Base-by-base conservation (phyloP, 805 yeast genomes). In the Yamadazyma paraphyllophila region DNA sequence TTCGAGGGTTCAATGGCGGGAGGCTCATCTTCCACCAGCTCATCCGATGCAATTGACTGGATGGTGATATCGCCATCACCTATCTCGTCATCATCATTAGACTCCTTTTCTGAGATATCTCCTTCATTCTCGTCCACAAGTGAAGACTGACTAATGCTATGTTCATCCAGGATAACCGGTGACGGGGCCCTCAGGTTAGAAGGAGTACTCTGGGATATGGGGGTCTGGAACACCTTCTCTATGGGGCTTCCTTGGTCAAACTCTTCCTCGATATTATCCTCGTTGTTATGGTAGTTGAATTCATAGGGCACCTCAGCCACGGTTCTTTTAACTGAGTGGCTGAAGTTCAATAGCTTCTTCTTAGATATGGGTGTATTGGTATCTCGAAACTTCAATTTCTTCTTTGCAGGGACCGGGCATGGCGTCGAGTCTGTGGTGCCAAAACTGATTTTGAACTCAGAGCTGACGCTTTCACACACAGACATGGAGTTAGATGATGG, bases 331-430 rank as follows among this genome's bases (percentile, higher is more conserved):
- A 59, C 53, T 1, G 71, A 65, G 45, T 58, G 53, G 5, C 65
- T 53, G 12, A 70, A 53, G 52, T 70, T 61, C n/a, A 70, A 54
- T 3, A 69, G 51, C 13, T 51, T 48, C 42, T 54, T 55, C 27
- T 52, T 52, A n/a, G 45, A 37, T 3, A 44, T 44, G 9, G 55
- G 56, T 2, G 55, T 46, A 20, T 2, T 27, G 5, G 46, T 45
- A 2, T 56, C 53, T 44, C 62, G 65, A 40, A 63, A 59, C 49
- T 60, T 62, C 31, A 66, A 47, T 44, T 58, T 63, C 55, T 69
- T 71, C 36, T 53, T 49, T 6, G 75, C 72, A 37, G 69, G 70
- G 2, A 60, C 51, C 2, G 76, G 76, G 47, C 76, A 71, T 9
- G 76, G 76, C 3, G 76, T 71, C 9, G 73, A 66, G 53, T 71